Evolutionary conservation across 2,329 filamentous ascomycete species (phyloP).

Genomic region (Fusarium zealandicum): DNA sequence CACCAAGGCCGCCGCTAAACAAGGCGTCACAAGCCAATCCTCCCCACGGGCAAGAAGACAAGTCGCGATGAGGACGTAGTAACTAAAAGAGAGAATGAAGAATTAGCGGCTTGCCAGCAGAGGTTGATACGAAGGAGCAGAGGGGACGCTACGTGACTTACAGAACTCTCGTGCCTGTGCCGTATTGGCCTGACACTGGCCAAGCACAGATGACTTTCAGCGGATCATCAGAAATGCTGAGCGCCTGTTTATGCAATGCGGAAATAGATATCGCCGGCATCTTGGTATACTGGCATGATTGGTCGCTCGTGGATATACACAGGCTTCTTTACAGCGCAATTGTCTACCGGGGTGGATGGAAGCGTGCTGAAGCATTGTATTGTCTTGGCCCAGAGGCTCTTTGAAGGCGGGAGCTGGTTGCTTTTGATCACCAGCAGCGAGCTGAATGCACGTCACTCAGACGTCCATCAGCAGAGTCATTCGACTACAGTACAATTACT

Average conservation of each 20-base stretch:
- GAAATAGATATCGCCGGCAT: conserved; percentile 12
- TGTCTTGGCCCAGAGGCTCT: not conserved
- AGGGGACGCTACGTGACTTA: conserved; percentile 42
- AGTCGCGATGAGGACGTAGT: conserved; percentile 69
- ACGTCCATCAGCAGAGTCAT: not conserved
- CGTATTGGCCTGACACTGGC: conserved; percentile 65
- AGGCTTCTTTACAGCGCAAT: too few relatives aligned
- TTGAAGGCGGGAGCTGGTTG: not conserved
- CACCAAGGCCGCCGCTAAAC: conserved; percentile 67
- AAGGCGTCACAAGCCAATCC: conserved; percentile 69
- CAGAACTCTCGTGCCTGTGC: conserved; percentile 60
- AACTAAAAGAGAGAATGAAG: conserved; percentile 48
- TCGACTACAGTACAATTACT: too few relatives aligned
- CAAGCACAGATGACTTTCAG: conserved; percentile 62
- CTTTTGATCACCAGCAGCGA: not conserved
- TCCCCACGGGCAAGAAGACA: conserved; percentile 68
- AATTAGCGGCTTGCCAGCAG: fast-evolving
- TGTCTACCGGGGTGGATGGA: too few relatives aligned
- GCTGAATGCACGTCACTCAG: not conserved
- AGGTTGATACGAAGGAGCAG: not conserved
- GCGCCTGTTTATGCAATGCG: not conserved
- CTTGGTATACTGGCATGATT: conserved; percentile 8
- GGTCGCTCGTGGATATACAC: conserved; percentile 2
- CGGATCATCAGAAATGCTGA: conserved; percentile 11
- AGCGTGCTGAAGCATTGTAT: not conserved